Evolutionary conservation across 2,329 filamentous ascomycete species (phyloP).

Genomic region (Metarhizium sp.): DNA sequence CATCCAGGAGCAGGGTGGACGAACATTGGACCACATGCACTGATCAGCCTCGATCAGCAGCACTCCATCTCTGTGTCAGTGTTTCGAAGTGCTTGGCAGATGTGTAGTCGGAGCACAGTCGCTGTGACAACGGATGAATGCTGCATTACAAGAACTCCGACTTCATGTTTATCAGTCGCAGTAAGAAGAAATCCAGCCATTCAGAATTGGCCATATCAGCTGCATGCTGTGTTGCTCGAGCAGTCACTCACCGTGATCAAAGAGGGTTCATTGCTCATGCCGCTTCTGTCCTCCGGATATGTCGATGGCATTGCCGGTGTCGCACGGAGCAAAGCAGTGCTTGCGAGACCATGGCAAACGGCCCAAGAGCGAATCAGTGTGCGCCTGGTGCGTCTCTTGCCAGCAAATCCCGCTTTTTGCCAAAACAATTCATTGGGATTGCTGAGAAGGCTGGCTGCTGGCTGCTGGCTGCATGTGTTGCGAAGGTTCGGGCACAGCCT

Average conservation of each 20-base stretch:
- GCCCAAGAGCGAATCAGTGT: background rate
- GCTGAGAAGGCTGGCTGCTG: too few relatives aligned
- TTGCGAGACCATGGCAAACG: background rate
- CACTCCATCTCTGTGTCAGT: background rate
- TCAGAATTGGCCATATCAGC: background rate
- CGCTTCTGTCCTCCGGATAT: background rate
- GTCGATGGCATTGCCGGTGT: background rate
- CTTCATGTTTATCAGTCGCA: too few relatives aligned
- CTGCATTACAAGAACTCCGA: background rate
- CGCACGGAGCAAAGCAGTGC: background rate
- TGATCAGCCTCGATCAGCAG: background rate
- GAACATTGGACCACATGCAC: background rate
- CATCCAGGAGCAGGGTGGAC: background rate
- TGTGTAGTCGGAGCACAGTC: background rate
- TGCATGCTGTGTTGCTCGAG: background rate
- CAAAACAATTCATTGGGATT: too few relatives aligned
- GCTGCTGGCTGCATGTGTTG: background rate
- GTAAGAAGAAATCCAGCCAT: too few relatives aligned
- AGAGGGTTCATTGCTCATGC: background rate
- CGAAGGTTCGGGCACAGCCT: slow-evolving; percentile 2
- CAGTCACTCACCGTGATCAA: background rate
- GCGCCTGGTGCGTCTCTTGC: too few relatives aligned
- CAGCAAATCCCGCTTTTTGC: too few relatives aligned
- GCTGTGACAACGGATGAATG: background rate
- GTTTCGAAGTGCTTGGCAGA: background rate